phyloP scores from a whole-genome alignment of 1,139 yeast species.

The Lodderomyces beijingensis region DNA sequence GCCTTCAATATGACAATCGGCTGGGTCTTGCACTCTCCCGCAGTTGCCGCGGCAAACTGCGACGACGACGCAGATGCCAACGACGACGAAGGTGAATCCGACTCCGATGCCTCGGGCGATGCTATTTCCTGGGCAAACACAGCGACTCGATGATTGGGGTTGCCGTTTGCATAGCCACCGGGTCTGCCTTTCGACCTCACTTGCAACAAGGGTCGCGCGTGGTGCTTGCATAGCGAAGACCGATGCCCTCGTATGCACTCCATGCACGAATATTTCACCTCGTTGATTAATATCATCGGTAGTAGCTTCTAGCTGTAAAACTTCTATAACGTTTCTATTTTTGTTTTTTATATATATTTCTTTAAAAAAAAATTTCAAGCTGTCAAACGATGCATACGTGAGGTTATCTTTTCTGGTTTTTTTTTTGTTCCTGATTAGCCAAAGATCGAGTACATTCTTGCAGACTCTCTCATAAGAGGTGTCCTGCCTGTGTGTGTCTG shows the following conservation, averaged over 20 bases:
- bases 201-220: conserved; percentile 71
- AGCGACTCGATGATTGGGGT: conserved; percentile 51
- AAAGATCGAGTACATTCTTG: no score
- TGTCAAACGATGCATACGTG: no score
- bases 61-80: neutral
- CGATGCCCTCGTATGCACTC: conserved; percentile 93
- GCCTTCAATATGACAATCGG: conserved; percentile 45
- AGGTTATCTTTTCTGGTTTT: no score
- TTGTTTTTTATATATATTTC: no score
- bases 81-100: neutral
- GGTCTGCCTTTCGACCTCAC: conserved; percentile 92
- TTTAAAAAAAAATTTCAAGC: no score
- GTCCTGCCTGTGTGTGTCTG: no score
- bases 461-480: no score
- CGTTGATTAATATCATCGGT: conserved; percentile 77
- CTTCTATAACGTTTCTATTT: no score
- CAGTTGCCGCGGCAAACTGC: neutral
- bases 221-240: conserved; percentile 81
- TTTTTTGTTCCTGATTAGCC: no score
- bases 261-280: conserved; percentile 83
- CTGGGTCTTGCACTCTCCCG: conserved; percentile 14
- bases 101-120: conserved; percentile 5
- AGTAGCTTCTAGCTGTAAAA: no score
- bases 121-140: conserved; percentile 50
- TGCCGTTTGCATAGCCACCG: conserved; percentile 41